Conservation (phyloP, 2,329 filamentous ascomycete genomes). For the Beauveria bassiana region DNA sequence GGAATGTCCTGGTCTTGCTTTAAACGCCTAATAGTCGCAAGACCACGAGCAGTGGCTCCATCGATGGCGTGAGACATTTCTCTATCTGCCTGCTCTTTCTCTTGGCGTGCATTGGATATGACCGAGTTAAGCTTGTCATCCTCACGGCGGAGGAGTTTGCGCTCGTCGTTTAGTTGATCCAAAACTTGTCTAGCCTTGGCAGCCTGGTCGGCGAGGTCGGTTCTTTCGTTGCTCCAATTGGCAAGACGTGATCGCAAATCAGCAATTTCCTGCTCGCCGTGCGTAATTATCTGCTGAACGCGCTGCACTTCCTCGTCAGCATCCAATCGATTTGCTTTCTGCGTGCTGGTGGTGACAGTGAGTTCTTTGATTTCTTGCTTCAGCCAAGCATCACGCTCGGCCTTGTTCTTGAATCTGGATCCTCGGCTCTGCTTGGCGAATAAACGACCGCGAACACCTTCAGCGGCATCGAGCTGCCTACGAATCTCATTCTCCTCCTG, state of each 20-base stretch:
- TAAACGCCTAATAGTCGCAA: constrained; percentile 78
- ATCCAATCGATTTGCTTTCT: constrained; percentile 78
- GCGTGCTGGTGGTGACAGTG: constrained; percentile 64
- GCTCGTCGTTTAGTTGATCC: constrained; percentile 75
- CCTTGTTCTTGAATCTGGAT: constrained; percentile 79
- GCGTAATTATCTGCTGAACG: constrained; percentile 62
- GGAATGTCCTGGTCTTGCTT: constrained; percentile 72
- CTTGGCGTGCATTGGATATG: constrained; percentile 65
- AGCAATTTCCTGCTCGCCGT: constrained; percentile 65
- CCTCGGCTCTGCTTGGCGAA: constrained; percentile 89
- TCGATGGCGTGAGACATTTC: constrained; percentile 82
- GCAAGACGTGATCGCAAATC: constrained; percentile 65
- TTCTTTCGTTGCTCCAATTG: constrained; percentile 68
- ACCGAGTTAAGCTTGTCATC: constrained; percentile 79
- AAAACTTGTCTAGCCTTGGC: constrained; percentile 69
- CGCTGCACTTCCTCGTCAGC: constrained; percentile 73
- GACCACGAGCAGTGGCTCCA: constrained; percentile 73
- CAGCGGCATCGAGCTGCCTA: constrained; percentile 65
- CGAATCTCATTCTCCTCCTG: constrained; percentile 64
- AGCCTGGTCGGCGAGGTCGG: constrained; percentile 64
- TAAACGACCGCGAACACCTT: constrained; percentile 67
- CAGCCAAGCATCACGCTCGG: constrained; percentile 78
- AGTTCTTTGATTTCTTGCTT: constrained; percentile 74
- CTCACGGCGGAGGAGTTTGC: constrained; percentile 80
- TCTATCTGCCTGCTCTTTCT: constrained; percentile 70